Evolutionary conservation across 2,329 filamentous ascomycete species (phyloP).

Genomic region (Colletotrichum tropicicola): DNA sequence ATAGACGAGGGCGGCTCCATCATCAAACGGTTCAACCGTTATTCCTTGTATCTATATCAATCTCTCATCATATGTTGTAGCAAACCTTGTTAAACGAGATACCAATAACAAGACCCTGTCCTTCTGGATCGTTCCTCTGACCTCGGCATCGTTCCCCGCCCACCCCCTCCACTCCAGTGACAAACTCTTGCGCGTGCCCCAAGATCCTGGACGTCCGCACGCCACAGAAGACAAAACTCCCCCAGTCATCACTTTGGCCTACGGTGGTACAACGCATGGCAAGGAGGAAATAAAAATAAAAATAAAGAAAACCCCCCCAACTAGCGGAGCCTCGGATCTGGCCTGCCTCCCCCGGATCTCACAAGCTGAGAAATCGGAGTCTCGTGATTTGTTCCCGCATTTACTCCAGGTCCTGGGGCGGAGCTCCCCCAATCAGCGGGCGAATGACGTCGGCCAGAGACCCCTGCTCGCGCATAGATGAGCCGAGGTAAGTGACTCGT

Average conservation of each 20-base stretch:
- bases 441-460: slow-evolving; percentile 6
- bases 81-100: no score
- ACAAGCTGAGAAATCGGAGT: slow-evolving; percentile 25
- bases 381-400: slow-evolving; percentile 30
- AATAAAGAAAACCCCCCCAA: not conserved
- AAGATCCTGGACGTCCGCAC: no score
- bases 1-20: not conserved
- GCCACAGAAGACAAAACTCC: no score
- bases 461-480: slow-evolving; percentile 29
- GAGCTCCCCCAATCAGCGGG: slow-evolving; percentile 18
- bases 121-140: no score
- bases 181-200: no score
- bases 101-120: no score
- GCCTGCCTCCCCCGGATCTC: not conserved
- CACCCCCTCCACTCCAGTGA: no score
- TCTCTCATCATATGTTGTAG: not conserved
- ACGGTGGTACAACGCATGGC: no score
- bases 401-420: slow-evolving; percentile 6
- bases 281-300: no score
- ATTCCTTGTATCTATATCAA: not conserved
- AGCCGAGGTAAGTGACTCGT: slow-evolving; percentile 32
- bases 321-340: slow-evolving; percentile 18
- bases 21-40: no score
- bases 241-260: no score
- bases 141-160: no score